These are phyloP conservation scores for Penicillium goetzii DNA, from an alignment of 495 filamentous ascomycete species.

Conservation along the genomic window DNA sequence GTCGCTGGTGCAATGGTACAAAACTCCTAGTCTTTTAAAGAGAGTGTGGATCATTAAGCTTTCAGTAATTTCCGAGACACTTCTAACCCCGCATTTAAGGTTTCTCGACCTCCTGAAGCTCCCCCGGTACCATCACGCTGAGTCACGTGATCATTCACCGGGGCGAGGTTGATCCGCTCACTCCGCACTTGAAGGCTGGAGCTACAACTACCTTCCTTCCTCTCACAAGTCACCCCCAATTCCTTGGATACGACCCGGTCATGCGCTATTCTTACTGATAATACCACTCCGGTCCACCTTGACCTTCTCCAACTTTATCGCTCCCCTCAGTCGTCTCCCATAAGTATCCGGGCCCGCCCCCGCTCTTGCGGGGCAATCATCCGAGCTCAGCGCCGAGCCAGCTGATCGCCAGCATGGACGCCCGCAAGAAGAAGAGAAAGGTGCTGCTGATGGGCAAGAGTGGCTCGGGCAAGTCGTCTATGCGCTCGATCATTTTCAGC, in stretches of 20 bases:
- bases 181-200: constrained; percentile 34
- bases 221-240: constrained; percentile 20
- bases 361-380: constrained; percentile 37
- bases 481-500: constrained; percentile 97
- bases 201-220: constrained; percentile 18
- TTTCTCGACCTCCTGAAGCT: not conserved
- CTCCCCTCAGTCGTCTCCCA: constrained; percentile 13
- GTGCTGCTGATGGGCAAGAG: constrained; percentile 80
- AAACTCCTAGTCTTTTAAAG: not conserved
- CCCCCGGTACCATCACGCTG: not conserved
- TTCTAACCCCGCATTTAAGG: not conserved
- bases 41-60: not conserved
- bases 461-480: constrained; percentile 98
- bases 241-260: constrained; percentile 10
- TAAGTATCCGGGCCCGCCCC: constrained; percentile 24
- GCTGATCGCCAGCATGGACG: constrained; percentile 42
- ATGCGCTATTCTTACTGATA: not conserved
- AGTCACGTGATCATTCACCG: constrained; percentile 29
- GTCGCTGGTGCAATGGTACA: not conserved
- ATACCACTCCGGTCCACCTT: not conserved
- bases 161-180: constrained; percentile 25
- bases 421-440: constrained; percentile 61
- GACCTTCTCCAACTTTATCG: not conserved
- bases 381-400: constrained; percentile 23
- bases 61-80: not conserved